Base-by-base conservation (phyloP, 2,329 filamentous ascomycete species). In the Colletotrichum spaethianum region DNA sequence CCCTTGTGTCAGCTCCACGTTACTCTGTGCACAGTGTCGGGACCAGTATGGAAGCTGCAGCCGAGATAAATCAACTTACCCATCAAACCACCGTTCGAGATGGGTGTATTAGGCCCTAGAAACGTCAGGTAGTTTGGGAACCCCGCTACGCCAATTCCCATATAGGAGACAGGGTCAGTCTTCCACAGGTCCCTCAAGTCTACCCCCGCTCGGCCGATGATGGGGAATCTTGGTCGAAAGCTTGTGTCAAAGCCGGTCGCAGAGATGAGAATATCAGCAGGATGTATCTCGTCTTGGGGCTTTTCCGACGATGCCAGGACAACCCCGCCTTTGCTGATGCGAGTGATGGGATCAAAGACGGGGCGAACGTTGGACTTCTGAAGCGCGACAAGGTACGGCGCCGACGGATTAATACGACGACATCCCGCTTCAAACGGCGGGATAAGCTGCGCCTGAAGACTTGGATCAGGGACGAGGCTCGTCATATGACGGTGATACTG, bases 331-430 rank as follows among this genome's bases (percentile, higher is more conserved):
- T 76, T 66, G 0, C 76, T 80, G 38, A 82, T 67, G n/a, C 63
- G 70, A 6, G 74, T 66, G 3, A 80, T 77, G 1, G 65, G 38
- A 4, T 76, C 75, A 50, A 81, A 83, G 4, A 83, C 76, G 8
- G 81, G 80, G 50, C 81, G 73, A 26, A 84, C 83, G 61, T 86
- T 86, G 0, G 80, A 75, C 70, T 83, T 80, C 42, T 79, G 79
- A 5, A 86, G 75, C 1, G 83, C 76, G 52, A 84, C 79, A 0
- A 86, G 79, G 71, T 84, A 86, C 20, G 79, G 80, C 8, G 82
- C 79, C 6, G 83, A 84, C 0, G 84, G 84, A 23, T 75, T 78
- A 28, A 77, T 75, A 2, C 77, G 75, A 7, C 77, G 74, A 53
- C 77, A 77, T 3, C 76, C 76, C 31, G 71, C 74, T 59, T 77